phyloP scores from a whole-genome alignment of 768 basidiomycete genomes.

The Hysterangium stoloniferum region DNA sequence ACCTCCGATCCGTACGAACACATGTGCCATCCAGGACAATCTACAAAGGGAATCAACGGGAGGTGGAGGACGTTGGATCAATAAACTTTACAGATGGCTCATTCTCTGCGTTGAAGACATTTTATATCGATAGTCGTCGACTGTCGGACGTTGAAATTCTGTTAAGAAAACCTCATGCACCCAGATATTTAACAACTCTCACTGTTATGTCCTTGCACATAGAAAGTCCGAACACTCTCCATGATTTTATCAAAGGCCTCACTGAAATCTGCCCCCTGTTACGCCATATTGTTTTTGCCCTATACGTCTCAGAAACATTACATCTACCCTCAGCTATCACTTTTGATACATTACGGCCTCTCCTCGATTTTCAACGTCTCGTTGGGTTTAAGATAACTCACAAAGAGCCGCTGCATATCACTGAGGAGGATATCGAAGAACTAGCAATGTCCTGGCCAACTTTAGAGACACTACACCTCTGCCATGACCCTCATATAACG shows the following conservation, averaged over 20 bases:
- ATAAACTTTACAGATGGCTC: conserved; percentile 43
- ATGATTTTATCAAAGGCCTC: conserved; percentile 36
- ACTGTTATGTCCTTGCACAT: conserved; percentile 42
- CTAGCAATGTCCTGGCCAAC: conserved; percentile 22
- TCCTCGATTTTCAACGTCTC: conserved; percentile 27
- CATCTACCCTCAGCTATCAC: conserved; percentile 24
- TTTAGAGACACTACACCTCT: conserved; percentile 20
- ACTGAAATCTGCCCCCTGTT: conserved; percentile 43
- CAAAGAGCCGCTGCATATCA: conserved; percentile 19
- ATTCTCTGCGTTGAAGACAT: conserved; percentile 47
- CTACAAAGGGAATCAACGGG: conserved; percentile 18
- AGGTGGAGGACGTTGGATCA: conserved; percentile 33
- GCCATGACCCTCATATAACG: conserved; percentile 17
- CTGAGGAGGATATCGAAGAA: conserved; percentile 23
- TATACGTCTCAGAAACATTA: conserved; percentile 19
- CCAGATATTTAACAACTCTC: conserved; percentile 40
- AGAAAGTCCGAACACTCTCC: conserved; percentile 36
- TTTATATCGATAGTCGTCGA: conserved; percentile 36
- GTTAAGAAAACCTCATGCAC: conserved; percentile 37
- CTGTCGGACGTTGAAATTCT: conserved; percentile 40
- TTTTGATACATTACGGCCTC: conserved; percentile 29
- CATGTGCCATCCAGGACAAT: conserved; percentile 11
- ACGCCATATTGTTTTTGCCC: conserved; percentile 33
- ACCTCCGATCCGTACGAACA: conserved; percentile 9
- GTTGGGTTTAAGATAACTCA: conserved; percentile 27